Evolutionary conservation across 352 stramenopile genomes (phyloP).

Genomic region (Globisporangium barbulae): DNA sequence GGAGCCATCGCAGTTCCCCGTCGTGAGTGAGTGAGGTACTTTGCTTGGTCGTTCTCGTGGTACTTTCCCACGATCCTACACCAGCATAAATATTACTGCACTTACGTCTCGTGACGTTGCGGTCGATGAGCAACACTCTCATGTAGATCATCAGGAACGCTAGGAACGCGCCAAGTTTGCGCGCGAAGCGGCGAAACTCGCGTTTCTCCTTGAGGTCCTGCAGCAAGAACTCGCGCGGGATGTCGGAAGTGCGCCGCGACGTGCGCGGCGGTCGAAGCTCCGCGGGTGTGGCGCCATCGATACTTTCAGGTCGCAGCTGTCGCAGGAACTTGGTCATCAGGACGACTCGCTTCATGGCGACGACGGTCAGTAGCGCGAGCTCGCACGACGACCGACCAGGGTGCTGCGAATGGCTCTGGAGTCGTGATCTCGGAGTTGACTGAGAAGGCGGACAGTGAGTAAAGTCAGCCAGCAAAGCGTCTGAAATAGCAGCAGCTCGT

Average conservation of each 20-base stretch:
- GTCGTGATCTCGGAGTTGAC: too few species aligned
- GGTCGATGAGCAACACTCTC: constrained; percentile 46
- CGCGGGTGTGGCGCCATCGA: not conserved
- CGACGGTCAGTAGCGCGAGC: not conserved
- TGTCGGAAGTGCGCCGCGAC: constrained; percentile 1
- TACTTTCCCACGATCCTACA: not conserved
- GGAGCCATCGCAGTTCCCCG: not conserved
- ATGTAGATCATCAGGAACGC: constrained; percentile 60
- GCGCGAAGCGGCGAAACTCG: constrained; percentile 52
- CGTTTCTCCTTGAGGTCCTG: constrained; percentile 62
- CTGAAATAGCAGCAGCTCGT: too few species aligned
- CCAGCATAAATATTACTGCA: not conserved
- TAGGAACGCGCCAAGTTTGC: constrained; percentile 58
- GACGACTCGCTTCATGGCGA: constrained; percentile 1
- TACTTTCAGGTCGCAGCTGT: not conserved
- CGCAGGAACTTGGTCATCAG: constrained; percentile 3
- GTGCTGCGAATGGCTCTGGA: too few species aligned
- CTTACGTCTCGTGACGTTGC: constrained; percentile 59
- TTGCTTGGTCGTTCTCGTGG: not conserved
- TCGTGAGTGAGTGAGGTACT: not conserved
- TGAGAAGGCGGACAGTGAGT: too few species aligned
- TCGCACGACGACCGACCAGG: too few species aligned
- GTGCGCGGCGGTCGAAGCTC: not conserved
- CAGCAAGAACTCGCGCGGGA: constrained; percentile 52
- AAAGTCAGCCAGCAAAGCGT: too few species aligned